Evolutionary conservation across 805 yeast species (phyloP).

Genomic region (Candida insectorum): DNA sequence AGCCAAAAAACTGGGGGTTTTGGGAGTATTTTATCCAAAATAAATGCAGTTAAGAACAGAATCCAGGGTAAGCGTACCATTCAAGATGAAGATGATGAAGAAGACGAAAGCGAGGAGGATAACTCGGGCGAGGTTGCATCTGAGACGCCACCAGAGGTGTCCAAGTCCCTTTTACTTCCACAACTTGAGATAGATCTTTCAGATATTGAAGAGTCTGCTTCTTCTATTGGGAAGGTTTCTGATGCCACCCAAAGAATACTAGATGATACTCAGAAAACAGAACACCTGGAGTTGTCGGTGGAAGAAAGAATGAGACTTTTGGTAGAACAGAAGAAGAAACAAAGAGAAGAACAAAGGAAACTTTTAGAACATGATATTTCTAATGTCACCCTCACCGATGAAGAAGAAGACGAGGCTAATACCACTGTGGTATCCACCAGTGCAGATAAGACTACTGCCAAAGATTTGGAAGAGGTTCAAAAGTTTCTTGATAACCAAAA

Average conservation of each 20-base stretch:
- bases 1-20: constrained; percentile 1
- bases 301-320: constrained; percentile 17
- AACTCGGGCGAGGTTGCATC: neutral
- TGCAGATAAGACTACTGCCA: constrained; percentile 15
- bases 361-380: constrained; percentile 29
- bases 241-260: no score
- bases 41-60: constrained; percentile 25
- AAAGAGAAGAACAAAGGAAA: constrained; percentile 12
- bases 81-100: constrained; percentile 15
- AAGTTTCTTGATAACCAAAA: constrained; percentile 33
- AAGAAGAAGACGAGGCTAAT: constrained; percentile 32
- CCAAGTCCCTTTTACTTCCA: constrained; percentile 23
- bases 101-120: constrained; percentile 5
- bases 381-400: constrained; percentile 33
- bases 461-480: constrained; percentile 29
- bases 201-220: constrained; percentile 2
- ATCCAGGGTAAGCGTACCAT: constrained; percentile 4
- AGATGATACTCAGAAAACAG: constrained; percentile 1
- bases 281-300: no score
- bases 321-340: constrained; percentile 17
- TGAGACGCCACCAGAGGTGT: neutral
- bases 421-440: constrained; percentile 17
- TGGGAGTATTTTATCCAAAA: constrained; percentile 15
- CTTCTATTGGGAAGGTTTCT: no score
- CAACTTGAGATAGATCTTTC: constrained; percentile 21